phyloP scores from a whole-genome alignment of 345 rosid species.

The Citrus unshiu region DNA sequence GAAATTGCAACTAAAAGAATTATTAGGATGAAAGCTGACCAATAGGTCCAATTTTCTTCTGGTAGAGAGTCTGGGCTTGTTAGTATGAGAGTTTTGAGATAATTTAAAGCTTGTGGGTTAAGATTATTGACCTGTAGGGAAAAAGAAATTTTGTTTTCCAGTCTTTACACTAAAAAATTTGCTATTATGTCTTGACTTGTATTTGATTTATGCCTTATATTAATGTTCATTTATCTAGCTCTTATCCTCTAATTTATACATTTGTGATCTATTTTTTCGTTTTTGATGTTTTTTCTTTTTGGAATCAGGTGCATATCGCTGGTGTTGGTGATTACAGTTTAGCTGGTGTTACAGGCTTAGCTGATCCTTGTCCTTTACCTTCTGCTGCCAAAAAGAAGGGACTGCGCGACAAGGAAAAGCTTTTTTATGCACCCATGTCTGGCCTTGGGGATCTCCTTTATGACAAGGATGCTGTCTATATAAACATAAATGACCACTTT shows the following conservation, averaged over 20 bases:
- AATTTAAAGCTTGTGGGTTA: background rate
- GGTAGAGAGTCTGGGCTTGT: background rate
- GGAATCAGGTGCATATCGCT: conserved; percentile 86
- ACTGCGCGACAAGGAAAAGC: conserved; percentile 83
- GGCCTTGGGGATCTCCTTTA: conserved; percentile 93
- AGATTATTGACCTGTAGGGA: background rate
- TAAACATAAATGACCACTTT: conserved; percentile 81
- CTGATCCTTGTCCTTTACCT: conserved; percentile 97
- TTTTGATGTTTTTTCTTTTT: background rate
- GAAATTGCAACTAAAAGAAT: background rate
- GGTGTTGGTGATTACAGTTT: conserved; percentile 93
- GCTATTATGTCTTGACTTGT: background rate
- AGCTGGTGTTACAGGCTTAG: conserved; percentile 70
- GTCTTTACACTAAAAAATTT: background rate
- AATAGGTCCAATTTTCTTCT: background rate
- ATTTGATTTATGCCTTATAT: background rate
- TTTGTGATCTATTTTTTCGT: background rate
- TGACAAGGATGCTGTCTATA: conserved; percentile 98
- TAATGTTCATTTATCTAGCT: too few relatives aligned
- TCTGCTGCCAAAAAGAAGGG: conserved; percentile 88
- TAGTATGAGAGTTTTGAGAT: background rate
- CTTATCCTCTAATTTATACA: background rate
- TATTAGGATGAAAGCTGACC: background rate
- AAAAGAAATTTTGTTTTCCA: background rate
- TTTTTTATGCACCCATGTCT: conserved; percentile 97